Evolutionary conservation across 164 flowering plant genomes (phyloP).

Genomic region (Stephania japonica): DNA sequence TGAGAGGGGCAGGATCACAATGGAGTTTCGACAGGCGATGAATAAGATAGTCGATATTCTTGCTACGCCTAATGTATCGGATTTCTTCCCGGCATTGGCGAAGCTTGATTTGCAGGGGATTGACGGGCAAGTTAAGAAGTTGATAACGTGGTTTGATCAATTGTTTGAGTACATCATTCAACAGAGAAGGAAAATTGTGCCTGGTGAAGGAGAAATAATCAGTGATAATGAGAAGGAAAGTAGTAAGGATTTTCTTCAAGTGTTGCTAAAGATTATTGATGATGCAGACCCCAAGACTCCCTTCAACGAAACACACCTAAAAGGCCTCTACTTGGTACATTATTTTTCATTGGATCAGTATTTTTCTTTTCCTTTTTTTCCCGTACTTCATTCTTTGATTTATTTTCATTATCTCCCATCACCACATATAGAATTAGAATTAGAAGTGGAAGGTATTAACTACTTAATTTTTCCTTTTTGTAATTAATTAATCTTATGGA

Average conservation of each 20-base stretch:
- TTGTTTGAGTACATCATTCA: constrained; percentile 15
- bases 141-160: background rate
- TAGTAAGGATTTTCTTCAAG: constrained; percentile 23
- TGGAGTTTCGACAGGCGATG: constrained; percentile 12
- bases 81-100: constrained; percentile 22
- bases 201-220: background rate
- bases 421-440: no score
- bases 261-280: constrained; percentile 19
- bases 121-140: constrained; percentile 10
- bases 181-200: constrained; percentile 2
- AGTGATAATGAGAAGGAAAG: background rate
- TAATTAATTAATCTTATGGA: no score
- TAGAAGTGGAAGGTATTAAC: no score
- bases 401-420: no score
- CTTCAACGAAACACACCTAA: constrained; percentile 14
- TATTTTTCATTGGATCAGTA: background rate
- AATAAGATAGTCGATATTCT: constrained; percentile 1
- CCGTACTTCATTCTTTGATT: background rate
- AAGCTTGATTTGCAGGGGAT: constrained; percentile 28
- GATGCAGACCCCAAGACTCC: constrained; percentile 7
- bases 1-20: constrained; percentile 14
- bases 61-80: constrained; percentile 21
- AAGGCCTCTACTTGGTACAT: constrained; percentile 26
- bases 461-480: no score
- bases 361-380: background rate